Base-by-base conservation (phyloP, 2,329 filamentous ascomycete genomes). In the Arthrobotrys conoides region DNA sequence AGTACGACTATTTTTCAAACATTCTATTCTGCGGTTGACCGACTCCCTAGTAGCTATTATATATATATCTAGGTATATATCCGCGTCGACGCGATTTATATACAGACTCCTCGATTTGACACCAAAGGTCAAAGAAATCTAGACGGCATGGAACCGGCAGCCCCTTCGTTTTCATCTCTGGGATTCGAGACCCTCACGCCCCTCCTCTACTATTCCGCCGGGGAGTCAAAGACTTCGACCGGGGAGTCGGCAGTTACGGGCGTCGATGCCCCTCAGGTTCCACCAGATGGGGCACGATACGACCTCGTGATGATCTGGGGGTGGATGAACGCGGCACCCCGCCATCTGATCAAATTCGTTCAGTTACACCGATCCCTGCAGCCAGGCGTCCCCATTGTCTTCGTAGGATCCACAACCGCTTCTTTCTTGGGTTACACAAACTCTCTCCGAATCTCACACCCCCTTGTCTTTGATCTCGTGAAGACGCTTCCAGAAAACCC, bases 291-390 rank as follows among this genome's bases (percentile, higher is more conserved):
- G 5, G 10, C 18, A 20, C 41, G 30, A 27, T 72, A 78, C 55
- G 75, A 78, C 20, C 63, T 78, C 20, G 63, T 78, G 27, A 72
- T 78, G 55, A 41, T 78, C 22, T 78, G 68, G 68, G 75, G 75
- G 5, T 78, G 75, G 75, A 68, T 78, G 75, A 69, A 78, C 24
- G 75, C 63, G 0, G 27, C 63, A 16, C 75, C 75, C 22, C 68
- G 75, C 36, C 75, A 78, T 72, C 48, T 78, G 8, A 18, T 78
- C 44, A 78, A 78, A 22, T 78, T 72, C 27, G 44, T 78, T 12
- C 68, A 78, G 27, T 65, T 78, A 20, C 75, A 78, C 36, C 75
- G 75, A 33, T 55, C 53, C 9, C 46, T 78, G 55, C 75, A 78
- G 20, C 75, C 75, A 5, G 68, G 51, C 12, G 63, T 78, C n/a